Conservation (phyloP, 2,329 filamentous ascomycete species). For the Pseudogymnoascus sp. region DNA sequence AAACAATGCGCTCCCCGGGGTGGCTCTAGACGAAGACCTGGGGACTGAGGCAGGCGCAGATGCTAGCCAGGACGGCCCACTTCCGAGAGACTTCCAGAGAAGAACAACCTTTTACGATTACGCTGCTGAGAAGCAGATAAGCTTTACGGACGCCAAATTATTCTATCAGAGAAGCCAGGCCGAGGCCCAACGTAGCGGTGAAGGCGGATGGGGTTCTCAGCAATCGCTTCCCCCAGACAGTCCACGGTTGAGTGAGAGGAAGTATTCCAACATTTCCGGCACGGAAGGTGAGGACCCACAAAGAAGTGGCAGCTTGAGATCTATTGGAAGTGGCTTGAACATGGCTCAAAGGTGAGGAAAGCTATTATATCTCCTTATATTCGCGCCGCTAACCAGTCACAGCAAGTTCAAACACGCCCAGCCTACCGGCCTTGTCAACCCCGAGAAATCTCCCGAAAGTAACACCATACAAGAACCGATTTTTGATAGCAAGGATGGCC, state of each 20-base stretch:
- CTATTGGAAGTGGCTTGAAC: constrained; percentile 22
- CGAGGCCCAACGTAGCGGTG: constrained; percentile 32
- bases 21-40: constrained; percentile 13
- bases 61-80: constrained; percentile 40
- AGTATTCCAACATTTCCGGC: constrained; percentile 21
- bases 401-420: constrained; percentile 22
- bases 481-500: constrained; percentile 17
- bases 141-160: constrained; percentile 86
- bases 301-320: constrained; percentile 25
- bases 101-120: constrained; percentile 90
- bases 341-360: constrained; percentile 18
- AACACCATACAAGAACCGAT: constrained; percentile 26
- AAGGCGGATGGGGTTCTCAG: constrained; percentile 26
- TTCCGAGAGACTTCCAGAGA: constrained; percentile 52
- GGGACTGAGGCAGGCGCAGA: constrained; percentile 18
- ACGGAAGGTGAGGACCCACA: constrained; percentile 19
- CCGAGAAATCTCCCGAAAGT: constrained; percentile 26
- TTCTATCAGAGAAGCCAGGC: constrained; percentile 88
- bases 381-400: constrained; percentile 15
- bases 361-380: background rate
- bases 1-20: background rate
- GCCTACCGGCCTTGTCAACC: constrained; percentile 25
- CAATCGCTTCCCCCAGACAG: constrained; percentile 25
- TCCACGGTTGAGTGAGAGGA: constrained; percentile 23
- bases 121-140: constrained; percentile 88